Base-by-base conservation (phyloP, 2,329 filamentous ascomycete species). In the Blastomyces percursus region DNA sequence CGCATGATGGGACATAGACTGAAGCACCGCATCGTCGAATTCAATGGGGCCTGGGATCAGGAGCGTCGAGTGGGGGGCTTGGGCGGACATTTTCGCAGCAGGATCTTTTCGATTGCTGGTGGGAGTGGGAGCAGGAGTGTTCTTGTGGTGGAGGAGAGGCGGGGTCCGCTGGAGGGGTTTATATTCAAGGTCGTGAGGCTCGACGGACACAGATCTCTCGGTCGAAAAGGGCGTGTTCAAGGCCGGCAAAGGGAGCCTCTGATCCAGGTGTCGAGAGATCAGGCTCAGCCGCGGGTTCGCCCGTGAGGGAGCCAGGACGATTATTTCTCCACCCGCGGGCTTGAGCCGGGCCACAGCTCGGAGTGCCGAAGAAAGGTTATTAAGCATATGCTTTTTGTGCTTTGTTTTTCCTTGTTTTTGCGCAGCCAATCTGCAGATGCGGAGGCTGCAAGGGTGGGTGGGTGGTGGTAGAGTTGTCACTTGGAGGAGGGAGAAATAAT, bases 1-100 rank as follows among this genome's bases (percentile, higher is more conserved):
- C 78, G 71, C 80, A 91, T 88, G 96, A 78, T 96, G 91, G 80
- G 89, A 88, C 93, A 96, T 96, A 65, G 91, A 90, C 76, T 92
- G 85, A 60, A 96, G 85, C 65, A 97, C 93, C 57, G 87, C 91
- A 93, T 97, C 93, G 75, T 96, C 93, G 74, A 96, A 96, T 80
- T 97, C 93, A 76, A 97, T 96, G 72, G 94, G 94, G 67, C 94
- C 94, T 59, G 94, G 94, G 73, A 99, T 97, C 78, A 99, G 86
- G 77, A 99, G 82, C 62, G 93, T 87, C 61, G 84, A 80, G 73
- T 88, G 85, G 62, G 81, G 75, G 61, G 82, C 71, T 77, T 87
- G 84, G 62, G 71, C 73, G 50, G 83, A 85, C 82, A 85, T 85
- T 61, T 71, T 81, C 70, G 69, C 67, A 59, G 69, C 64, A 60